Conservation (phyloP, 129 eudicot genomes). For the Arctium lappa region DNA sequence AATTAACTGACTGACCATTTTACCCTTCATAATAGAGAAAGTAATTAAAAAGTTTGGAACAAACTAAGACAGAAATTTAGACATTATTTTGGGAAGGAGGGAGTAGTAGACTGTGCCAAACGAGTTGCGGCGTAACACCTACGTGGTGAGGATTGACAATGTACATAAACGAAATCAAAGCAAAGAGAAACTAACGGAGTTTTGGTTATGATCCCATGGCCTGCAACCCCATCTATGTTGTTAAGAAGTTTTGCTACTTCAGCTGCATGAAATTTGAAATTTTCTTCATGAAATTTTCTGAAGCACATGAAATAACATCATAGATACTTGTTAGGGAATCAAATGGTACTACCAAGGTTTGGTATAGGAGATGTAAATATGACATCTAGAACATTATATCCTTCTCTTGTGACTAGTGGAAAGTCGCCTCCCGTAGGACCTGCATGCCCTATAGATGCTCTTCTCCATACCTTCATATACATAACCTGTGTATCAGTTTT, state of each 20-base stretch:
- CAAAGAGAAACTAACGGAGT: constrained; percentile 42
- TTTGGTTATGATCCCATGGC: constrained; percentile 54
- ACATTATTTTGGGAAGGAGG: background rate
- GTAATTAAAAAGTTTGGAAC: background rate
- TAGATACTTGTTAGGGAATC: background rate
- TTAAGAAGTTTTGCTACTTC: constrained; percentile 55
- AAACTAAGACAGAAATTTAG: background rate
- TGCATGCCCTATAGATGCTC: constrained; percentile 63
- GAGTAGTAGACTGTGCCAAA: background rate
- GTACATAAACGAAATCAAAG: background rate
- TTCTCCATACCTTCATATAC: constrained; percentile 63
- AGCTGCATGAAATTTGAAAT: constrained; percentile 35
- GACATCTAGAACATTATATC: constrained; percentile 64
- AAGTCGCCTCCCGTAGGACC: constrained; percentile 64
- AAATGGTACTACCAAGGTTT: constrained; percentile 46
- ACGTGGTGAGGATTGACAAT: background rate
- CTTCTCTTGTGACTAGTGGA: constrained; percentile 56
- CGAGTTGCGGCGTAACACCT: background rate
- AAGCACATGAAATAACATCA: constrained; percentile 1
- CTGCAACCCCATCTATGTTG: constrained; percentile 51
- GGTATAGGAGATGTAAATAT: constrained; percentile 64
- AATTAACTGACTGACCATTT: too few species aligned
- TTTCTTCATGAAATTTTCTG: background rate
- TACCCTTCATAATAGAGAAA: too few species aligned
- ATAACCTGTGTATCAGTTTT: background rate